Base-by-base conservation (phyloP, 345 rosid genomes). In the Pistacia atlantica region DNA sequence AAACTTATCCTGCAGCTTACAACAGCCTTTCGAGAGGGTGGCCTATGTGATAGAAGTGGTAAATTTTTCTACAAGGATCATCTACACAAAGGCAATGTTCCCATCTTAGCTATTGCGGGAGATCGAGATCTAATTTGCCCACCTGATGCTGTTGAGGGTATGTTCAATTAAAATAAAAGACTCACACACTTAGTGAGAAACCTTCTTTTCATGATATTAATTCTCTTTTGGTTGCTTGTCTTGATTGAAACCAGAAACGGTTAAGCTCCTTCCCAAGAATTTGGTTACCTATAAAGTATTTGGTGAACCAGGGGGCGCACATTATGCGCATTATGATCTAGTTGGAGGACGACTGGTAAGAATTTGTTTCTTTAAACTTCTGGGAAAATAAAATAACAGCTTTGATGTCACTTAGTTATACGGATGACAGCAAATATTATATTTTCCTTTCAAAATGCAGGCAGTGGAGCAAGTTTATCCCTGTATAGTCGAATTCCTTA, bases 381-480 rank as follows among this genome's bases (percentile, higher is more conserved):
- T 37, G 18, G 18, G 12, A 10, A 56, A 35, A 49, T 28, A 13
- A 63, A 8, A 20, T 81, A 18, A 11, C 14, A 22, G 65, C 37
- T 59, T 82, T 65, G 35, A 37, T 81, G 56, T 78, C 72, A 42
- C 46, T 42, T 42, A 42, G 8, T 1, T 42, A 7, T 42, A 42
- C 8, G 8, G 8, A 42, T 42, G 9, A 42, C 9, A 1, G 46
- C 46, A 0, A 42, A 18, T 55, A 20, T 51, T 67, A 67, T 18
- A 17, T 51, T 28, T 48, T n/a, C 35, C 45, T 51, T 64, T 66
- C 54, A 28, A 59, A 71, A 54, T 80, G 80, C 93, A 96, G 99
- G 99, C 97, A 0, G 87, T 86, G 91, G 91, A 93, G 84, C 97
- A 93, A 87, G 82, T 96, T 58, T 96, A 93, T 84, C 97, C 99